Conservation (phyloP, 2,329 filamentous ascomycete genomes). For the Knoxdaviesia capensis region DNA sequence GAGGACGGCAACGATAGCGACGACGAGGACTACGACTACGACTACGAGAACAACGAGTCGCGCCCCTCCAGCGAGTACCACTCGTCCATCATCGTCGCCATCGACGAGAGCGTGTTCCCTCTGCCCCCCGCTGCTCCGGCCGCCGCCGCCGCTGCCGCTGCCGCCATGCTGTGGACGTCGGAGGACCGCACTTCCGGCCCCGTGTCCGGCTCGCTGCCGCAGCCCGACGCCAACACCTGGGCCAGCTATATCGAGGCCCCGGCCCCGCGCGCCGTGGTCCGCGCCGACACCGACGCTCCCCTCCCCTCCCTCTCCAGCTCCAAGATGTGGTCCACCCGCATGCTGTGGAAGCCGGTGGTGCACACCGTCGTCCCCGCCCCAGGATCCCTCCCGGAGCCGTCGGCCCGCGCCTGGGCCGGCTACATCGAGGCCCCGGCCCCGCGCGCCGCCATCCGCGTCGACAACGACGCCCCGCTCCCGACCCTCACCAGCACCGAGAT, state of each 20-base stretch:
- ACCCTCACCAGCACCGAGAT: too few species aligned
- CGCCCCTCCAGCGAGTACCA: too few species aligned
- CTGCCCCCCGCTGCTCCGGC: constrained; percentile 1
- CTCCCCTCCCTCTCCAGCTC: too few species aligned
- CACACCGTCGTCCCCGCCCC: background rate
- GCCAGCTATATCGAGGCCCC: constrained; percentile 1
- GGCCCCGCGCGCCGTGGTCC: too few species aligned
- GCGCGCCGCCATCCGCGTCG: too few species aligned
- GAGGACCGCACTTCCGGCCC: background rate
- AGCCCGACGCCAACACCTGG: constrained; percentile 5
- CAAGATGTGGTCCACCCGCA: too few species aligned
- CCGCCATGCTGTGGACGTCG: constrained; percentile 1
- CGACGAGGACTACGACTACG: constrained; percentile 8
- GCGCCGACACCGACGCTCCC: too few species aligned
- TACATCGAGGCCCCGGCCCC: background rate
- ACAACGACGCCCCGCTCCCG: too few species aligned
- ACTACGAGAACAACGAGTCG: constrained; percentile 6
- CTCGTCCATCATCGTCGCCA: constrained; percentile 10
- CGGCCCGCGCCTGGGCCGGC: constrained; percentile 4
- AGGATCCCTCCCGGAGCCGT: constrained; percentile 2
- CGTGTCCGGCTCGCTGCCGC: background rate
- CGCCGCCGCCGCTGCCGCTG: background rate
- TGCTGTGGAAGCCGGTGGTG: background rate
- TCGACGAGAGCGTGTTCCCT: constrained; percentile 10
- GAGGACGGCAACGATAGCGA: constrained; percentile 15